Percentiles rank a stretch among this genome's conserved stretches.
phyloP scores from a whole-genome alignment of 805 yeast species.

The Hanseniaspora nectarophila region DNA sequence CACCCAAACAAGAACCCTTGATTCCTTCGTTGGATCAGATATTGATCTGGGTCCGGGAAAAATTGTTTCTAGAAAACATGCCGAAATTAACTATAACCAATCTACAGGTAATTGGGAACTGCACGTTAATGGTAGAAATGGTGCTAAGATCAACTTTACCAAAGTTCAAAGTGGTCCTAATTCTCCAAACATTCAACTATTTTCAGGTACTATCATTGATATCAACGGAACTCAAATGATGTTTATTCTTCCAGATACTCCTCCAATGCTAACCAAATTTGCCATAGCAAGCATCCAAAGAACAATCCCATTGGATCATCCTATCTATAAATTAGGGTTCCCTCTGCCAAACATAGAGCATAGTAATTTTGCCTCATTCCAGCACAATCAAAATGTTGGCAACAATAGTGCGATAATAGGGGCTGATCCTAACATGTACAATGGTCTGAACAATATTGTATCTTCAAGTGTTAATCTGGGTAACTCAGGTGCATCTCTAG shows the following conservation, averaged over 20 bases:
- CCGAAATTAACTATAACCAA: constrained; percentile 65
- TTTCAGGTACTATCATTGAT: constrained; percentile 83
- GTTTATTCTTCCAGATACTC: constrained; percentile 88
- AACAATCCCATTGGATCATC: constrained; percentile 10
- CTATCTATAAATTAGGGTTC: constrained; percentile 9
- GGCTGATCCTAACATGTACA: neutral
- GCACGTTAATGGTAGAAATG: constrained; percentile 75
- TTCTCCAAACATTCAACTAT: constrained; percentile 42
- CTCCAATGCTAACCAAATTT: constrained; percentile 47
- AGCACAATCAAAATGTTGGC: neutral
- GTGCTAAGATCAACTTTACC: constrained; percentile 73
- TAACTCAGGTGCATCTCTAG: constrained; percentile 10
- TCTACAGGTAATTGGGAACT: constrained; percentile 76
- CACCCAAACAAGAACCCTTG: neutral
- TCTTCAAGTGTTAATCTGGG: constrained; percentile 17
- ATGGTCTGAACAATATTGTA: constrained; percentile 1
- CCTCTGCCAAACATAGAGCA: constrained; percentile 21
- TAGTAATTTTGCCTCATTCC: neutral
- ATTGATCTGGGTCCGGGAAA: constrained; percentile 95
- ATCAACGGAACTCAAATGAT: constrained; percentile 98
- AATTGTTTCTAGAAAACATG: constrained; percentile 90
- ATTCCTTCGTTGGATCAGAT: constrained; percentile 32
- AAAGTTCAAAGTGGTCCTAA: constrained; percentile 36
- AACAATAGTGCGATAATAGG: neutral
- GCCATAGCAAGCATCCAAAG: constrained; percentile 27